Conservation (phyloP, 306 rosid genomes). For the Fragaria nilgerrensis region DNA sequence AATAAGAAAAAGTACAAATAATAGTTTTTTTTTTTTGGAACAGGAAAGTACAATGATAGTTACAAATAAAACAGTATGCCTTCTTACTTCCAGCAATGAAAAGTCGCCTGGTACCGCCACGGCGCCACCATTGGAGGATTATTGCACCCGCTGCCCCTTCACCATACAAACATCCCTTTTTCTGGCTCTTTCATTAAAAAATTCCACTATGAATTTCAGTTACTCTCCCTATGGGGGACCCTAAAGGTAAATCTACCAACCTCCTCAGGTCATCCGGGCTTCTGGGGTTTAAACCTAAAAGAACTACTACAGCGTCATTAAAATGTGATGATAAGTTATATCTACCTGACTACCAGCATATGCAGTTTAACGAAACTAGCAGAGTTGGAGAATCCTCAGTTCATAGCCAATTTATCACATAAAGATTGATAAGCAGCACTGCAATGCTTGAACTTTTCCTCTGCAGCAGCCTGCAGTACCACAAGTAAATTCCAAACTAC, state of each 20-base stretch:
- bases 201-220: neutral
- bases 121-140: constrained; percentile 1
- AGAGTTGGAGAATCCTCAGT: constrained; percentile 25
- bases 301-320: constrained; percentile 11
- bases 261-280: neutral
- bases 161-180: constrained; percentile 6
- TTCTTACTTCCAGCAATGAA: neutral
- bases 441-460: constrained; percentile 85
- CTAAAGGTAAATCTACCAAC: neutral
- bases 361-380: constrained; percentile 10
- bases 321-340: constrained; percentile 24
- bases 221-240: neutral
- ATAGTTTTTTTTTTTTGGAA: too few relatives aligned
- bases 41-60: neutral
- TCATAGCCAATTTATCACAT: constrained; percentile 55
- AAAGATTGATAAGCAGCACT: constrained; percentile 75
- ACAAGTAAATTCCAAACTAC: neutral
- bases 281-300: neutral
- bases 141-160: constrained; percentile 7
- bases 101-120: neutral
- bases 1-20: neutral
- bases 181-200: neutral
- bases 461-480: constrained; percentile 53
- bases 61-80: neutral
- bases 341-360: constrained; percentile 20